These are phyloP conservation scores for Boletus sp. DNA, from an alignment of 1,284 basidiomycete genomes.

Conservation along the genomic window DNA sequence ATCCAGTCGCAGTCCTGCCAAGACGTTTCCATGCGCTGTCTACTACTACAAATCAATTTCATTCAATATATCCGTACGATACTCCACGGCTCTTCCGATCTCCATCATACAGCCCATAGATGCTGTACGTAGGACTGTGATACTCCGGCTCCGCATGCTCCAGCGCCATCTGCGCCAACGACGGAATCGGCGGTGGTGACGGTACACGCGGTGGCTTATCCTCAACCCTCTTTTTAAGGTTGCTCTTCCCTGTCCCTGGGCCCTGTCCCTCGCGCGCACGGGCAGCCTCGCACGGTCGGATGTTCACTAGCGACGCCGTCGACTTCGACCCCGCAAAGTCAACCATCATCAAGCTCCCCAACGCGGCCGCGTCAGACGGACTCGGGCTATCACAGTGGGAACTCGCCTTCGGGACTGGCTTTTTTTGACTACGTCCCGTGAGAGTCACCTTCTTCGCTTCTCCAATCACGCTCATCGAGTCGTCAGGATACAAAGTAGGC, in stretches of 20 bases:
- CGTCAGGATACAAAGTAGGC: slow-evolving; percentile 66
- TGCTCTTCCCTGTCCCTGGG: slow-evolving; percentile 18
- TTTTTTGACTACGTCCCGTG: slow-evolving; percentile 34
- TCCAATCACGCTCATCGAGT: slow-evolving; percentile 62
- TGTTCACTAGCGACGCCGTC: slow-evolving; percentile 35
- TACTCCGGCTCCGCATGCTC: slow-evolving; percentile 63
- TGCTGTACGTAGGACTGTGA: slow-evolving; percentile 76
- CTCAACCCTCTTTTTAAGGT: slow-evolving; percentile 37
- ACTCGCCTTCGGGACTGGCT: slow-evolving; percentile 30
- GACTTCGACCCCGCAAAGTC: slow-evolving; percentile 45
- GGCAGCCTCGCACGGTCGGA: slow-evolving; percentile 28
- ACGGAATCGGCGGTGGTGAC: slow-evolving; percentile 71
- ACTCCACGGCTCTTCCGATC: slow-evolving; percentile 55
- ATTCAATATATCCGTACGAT: slow-evolving; percentile 27
- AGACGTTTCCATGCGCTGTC: neutral
- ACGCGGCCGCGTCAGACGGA: slow-evolving; percentile 44
- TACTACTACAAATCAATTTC: slow-evolving; percentile 30
- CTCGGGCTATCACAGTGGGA: slow-evolving; percentile 25
- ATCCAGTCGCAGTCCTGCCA: neutral
- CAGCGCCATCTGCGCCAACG: slow-evolving; percentile 73
- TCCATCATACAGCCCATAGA: slow-evolving; percentile 69
- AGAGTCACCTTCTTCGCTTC: slow-evolving; percentile 33
- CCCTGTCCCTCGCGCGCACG: slow-evolving; percentile 19
- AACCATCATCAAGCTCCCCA: slow-evolving; percentile 61
- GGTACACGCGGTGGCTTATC: slow-evolving; percentile 75